Conservation (phyloP, 345 rosid species). For the thale cress (Arabidopsis thaliana) region DNA sequence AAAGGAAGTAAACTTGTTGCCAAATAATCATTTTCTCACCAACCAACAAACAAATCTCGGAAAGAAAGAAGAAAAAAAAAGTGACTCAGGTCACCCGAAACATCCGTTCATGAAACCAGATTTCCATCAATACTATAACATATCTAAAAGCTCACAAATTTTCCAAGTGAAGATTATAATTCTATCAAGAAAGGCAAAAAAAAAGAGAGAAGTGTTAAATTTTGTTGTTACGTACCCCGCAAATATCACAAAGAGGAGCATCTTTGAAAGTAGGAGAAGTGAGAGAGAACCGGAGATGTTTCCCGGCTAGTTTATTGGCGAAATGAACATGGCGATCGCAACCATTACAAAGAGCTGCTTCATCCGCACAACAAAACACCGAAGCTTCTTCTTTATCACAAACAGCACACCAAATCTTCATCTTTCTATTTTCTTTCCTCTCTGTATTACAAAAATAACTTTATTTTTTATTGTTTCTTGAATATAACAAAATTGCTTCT, state of each 20-base stretch:
- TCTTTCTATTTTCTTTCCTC: conserved; percentile 17
- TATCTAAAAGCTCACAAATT: background rate
- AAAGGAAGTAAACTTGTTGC: background rate
- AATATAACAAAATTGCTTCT: conserved; percentile 10
- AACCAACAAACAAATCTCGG: conserved; percentile 16
- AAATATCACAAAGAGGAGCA: conserved; percentile 74
- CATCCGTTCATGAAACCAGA: background rate
- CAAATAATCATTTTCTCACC: conserved; percentile 20
- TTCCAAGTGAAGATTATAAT: background rate
- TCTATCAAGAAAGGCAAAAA: background rate
- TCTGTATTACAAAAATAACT: background rate
- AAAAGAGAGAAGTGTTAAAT: background rate
- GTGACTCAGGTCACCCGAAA: background rate
- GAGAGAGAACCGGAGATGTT: conserved; percentile 69
- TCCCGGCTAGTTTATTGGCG: conserved; percentile 73
- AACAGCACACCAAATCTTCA: conserved; percentile 83
- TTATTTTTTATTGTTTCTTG: background rate
- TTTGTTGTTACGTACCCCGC: conserved; percentile 52
- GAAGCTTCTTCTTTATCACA: conserved; percentile 65
- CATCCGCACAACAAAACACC: conserved; percentile 75
- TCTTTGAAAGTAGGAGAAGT: conserved; percentile 57
- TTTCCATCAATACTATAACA: conserved; percentile 24
- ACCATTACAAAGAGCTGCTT: conserved; percentile 71
- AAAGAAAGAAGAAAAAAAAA: background rate
- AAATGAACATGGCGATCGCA: conserved; percentile 76